phyloP scores from a whole-genome alignment of 2,329 filamentous ascomycete genomes.

The Botryosphaeria agaves region DNA sequence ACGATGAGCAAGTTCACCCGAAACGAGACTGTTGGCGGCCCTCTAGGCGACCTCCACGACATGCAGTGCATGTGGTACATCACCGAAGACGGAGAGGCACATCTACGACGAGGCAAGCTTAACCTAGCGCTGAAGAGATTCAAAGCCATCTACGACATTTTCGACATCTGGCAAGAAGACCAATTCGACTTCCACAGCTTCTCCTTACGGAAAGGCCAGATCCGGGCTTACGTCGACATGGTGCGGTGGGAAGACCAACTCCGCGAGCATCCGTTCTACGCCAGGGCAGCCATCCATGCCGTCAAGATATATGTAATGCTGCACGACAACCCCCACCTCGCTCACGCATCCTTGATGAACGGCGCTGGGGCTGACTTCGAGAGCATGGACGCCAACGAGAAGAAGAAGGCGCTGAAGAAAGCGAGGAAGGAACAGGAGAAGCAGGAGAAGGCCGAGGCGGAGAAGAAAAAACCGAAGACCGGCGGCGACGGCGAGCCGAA shows the following conservation, averaged over 20 bases:
- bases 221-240: constrained; percentile 91
- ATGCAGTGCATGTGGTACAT: constrained; percentile 99
- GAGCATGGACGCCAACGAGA: constrained; percentile 40
- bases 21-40: constrained; percentile 74
- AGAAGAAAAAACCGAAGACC: constrained; percentile 48
- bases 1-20: constrained; percentile 91
- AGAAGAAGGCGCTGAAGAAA: constrained; percentile 81
- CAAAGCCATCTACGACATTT: constrained; percentile 75
- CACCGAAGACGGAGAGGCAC: constrained; percentile 85
- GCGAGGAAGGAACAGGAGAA: constrained; percentile 58
- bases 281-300: constrained; percentile 64
- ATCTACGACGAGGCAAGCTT: constrained; percentile 63
- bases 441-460: constrained; percentile 60
- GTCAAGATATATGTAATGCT: constrained; percentile 66
- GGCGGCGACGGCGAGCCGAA: constrained; percentile 48
- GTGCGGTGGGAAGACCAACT: constrained; percentile 87
- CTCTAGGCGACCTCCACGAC: constrained; percentile 78
- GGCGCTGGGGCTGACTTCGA: constrained; percentile 36
- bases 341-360: constrained; percentile 41
- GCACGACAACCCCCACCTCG: constrained; percentile 53
- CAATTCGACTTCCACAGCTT: constrained; percentile 99
- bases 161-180: constrained; percentile 95
- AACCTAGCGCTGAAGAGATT: constrained; percentile 86
- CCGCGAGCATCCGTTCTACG: constrained; percentile 85
- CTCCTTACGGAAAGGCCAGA: constrained; percentile 89